phyloP scores from a whole-genome alignment of 1,139 yeast genomes.

The Nadsonia starkeyi-henricii region DNA sequence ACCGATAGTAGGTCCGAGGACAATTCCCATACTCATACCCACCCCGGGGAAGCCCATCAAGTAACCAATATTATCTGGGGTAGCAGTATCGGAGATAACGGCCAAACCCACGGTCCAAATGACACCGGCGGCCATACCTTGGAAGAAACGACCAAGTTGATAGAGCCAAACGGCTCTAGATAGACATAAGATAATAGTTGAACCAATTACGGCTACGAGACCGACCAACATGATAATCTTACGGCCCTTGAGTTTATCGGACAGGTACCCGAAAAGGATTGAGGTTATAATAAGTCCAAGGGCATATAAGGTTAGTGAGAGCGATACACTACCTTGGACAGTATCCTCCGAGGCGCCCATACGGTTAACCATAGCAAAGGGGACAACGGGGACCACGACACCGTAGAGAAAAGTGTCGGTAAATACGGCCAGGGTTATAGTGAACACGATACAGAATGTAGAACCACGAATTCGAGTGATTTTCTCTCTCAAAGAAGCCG shows the following conservation, averaged over 20 bases:
- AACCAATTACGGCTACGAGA: constrained; percentile 18
- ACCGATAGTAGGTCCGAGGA: constrained; percentile 25
- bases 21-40: constrained; percentile 21
- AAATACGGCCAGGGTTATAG: constrained; percentile 22
- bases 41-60: constrained; percentile 22
- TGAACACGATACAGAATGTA: constrained; percentile 14
- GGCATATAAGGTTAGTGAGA: constrained; percentile 22
- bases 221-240: constrained; percentile 21
- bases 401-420: constrained; percentile 23
- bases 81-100: constrained; percentile 21
- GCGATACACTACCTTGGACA: constrained; percentile 20
- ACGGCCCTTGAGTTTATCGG: constrained; percentile 19
- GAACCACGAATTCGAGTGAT: constrained; percentile 18
- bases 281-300: constrained; percentile 23
- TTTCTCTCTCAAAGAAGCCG: no score
- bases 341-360: constrained; percentile 17
- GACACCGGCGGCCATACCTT: constrained; percentile 25
- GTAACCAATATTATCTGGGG: constrained; percentile 16
- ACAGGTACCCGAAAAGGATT: constrained; percentile 20
- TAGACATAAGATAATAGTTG: constrained; percentile 20
- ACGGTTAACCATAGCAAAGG: constrained; percentile 20
- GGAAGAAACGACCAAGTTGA: constrained; percentile 22
- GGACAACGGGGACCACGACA: constrained; percentile 24
- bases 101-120: constrained; percentile 29
- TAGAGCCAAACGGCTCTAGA: constrained; percentile 18